Evolutionary conservation across 805 yeast species (phyloP).

Genomic region (Hermanozyma aechmeae): DNA sequence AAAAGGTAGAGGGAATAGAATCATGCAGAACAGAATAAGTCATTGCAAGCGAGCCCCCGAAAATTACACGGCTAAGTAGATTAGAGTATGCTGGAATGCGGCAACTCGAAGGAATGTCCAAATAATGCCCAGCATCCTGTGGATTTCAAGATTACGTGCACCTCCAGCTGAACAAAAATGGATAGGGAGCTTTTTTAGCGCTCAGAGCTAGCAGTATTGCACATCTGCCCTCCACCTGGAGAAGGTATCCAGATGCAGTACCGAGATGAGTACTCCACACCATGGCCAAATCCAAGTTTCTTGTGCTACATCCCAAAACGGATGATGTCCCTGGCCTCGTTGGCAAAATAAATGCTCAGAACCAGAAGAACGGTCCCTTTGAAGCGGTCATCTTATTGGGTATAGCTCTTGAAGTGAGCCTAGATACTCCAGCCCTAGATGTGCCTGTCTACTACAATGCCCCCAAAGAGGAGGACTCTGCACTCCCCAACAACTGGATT

Average conservation of each 20-base stretch:
- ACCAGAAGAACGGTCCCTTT: conserved; percentile 59
- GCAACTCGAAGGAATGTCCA: background rate
- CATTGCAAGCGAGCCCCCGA: background rate
- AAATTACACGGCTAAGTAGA: background rate
- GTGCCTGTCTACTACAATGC: too few relatives aligned
- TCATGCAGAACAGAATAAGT: background rate
- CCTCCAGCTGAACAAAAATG: background rate
- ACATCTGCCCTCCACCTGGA: background rate
- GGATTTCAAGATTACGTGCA: background rate
- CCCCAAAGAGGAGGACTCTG: too few relatives aligned
- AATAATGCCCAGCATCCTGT: background rate
- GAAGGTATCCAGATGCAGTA: too few relatives aligned
- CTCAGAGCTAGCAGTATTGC: background rate
- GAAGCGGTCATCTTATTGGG: conserved; percentile 47
- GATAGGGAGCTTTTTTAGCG: background rate
- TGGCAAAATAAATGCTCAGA: conserved; percentile 37
- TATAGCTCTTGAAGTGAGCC: conserved; percentile 4
- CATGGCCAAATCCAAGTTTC: conserved; percentile 17
- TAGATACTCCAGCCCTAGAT: too few relatives aligned
- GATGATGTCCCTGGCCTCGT: conserved; percentile 33
- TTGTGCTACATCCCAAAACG: conserved; percentile 39
- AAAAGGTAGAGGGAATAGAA: too few relatives aligned
- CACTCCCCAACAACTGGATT: too few relatives aligned
- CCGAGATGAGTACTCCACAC: background rate
- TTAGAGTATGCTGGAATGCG: background rate